phyloP scores from a whole-genome alignment of 75 land plant genomes.

The Sequoia sempervirens region DNA sequence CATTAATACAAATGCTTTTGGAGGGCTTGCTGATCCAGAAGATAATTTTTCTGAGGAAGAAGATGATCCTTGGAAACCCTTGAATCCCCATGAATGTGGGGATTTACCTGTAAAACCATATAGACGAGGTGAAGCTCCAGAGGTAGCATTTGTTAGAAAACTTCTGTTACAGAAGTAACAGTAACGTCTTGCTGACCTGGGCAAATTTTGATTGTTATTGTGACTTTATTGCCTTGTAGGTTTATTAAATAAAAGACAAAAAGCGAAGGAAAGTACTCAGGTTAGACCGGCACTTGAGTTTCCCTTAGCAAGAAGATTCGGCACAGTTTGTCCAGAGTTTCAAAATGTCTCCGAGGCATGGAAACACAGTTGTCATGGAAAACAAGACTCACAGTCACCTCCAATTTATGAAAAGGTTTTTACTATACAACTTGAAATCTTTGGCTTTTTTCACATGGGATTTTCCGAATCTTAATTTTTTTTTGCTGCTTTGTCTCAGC shows the following conservation, averaged over 20 bases:
- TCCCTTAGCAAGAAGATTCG: slow-evolving; percentile 53
- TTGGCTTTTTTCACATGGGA: background rate
- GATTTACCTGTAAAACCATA: slow-evolving; percentile 73
- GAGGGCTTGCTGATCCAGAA: slow-evolving; percentile 1
- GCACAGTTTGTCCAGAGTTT: slow-evolving; percentile 45
- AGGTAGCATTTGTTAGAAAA: slow-evolving; percentile 6
- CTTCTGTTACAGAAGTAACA: background rate
- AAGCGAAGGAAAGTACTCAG: background rate
- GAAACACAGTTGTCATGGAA: slow-evolving; percentile 13
- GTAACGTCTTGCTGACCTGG: background rate
- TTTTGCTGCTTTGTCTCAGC: slow-evolving; percentile 29
- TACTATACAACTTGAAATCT: background rate
- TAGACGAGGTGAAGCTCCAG: slow-evolving; percentile 51
- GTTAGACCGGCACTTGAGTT: slow-evolving; percentile 22
- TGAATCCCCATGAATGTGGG: slow-evolving; percentile 92
- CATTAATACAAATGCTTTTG: background rate
- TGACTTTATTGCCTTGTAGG: slow-evolving; percentile 8
- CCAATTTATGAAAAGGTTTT: slow-evolving; percentile 64
- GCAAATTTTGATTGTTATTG: background rate
- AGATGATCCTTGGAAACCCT: slow-evolving; percentile 83
- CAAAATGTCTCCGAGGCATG: slow-evolving; percentile 24
- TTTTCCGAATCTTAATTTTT: background rate
- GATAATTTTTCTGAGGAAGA: slow-evolving; percentile 58
- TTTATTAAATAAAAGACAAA: slow-evolving; percentile 14
- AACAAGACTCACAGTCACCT: slow-evolving; percentile 17